These are phyloP conservation scores for Microcyclospora pomicola DNA, from an alignment of 2,329 filamentous ascomycete species.

Conservation along the genomic window DNA sequence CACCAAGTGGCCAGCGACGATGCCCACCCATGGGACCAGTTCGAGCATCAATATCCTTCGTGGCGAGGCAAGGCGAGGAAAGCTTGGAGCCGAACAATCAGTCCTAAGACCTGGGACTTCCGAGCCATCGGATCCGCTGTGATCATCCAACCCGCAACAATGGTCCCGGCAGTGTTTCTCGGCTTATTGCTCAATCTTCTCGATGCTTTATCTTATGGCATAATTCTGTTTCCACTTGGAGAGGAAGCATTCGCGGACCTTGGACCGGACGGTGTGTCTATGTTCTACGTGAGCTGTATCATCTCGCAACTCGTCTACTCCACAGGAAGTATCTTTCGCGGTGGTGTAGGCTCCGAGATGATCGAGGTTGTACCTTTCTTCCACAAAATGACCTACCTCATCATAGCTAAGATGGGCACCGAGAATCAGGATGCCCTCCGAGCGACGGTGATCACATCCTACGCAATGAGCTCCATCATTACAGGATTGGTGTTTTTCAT, in stretches of 20 bases:
- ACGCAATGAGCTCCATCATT: slow-evolving; percentile 76
- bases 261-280: slow-evolving; percentile 87
- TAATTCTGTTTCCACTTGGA: slow-evolving; percentile 77
- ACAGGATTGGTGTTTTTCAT: slow-evolving; percentile 85
- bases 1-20: slow-evolving; percentile 10
- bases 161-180: slow-evolving; percentile 74
- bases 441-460: slow-evolving; percentile 86
- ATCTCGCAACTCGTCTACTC: slow-evolving; percentile 86
- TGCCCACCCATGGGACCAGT: slow-evolving; percentile 12
- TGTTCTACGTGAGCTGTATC: slow-evolving; percentile 97
- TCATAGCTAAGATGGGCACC: slow-evolving; percentile 62
- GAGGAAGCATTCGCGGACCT: slow-evolving; percentile 72
- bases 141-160: slow-evolving; percentile 53
- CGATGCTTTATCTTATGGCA: slow-evolving; percentile 90
- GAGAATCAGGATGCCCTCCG: slow-evolving; percentile 75
- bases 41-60: slow-evolving; percentile 18
- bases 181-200: slow-evolving; percentile 83
- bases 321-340: slow-evolving; percentile 74
- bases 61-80: slow-evolving; percentile 5
- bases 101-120: slow-evolving; percentile 60
- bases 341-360: slow-evolving; percentile 89
- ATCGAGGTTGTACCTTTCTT: slow-evolving; percentile 99
- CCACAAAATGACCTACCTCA: slow-evolving; percentile 91
- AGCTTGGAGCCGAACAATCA: slow-evolving; percentile 27
- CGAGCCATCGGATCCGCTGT: slow-evolving; percentile 49